Evolutionary conservation across 495 filamentous ascomycete species (phyloP).

Genomic region (Penicillium malachiteum): DNA sequence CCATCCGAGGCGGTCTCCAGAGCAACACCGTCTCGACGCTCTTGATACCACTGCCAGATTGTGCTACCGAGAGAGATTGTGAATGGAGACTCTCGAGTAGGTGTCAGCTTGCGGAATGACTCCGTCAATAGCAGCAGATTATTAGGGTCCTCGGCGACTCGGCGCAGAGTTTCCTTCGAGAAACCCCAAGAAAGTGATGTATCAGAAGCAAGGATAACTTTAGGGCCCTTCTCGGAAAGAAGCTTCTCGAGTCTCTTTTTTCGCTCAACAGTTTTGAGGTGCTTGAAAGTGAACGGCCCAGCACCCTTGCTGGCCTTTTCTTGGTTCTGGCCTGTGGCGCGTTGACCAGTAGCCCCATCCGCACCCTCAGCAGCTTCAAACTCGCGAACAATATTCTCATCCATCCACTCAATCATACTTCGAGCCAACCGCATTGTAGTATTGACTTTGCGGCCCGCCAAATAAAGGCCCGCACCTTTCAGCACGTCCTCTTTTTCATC

Average conservation of each 20-base stretch:
- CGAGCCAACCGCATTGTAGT: constrained; percentile 84
- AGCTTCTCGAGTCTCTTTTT: constrained; percentile 70
- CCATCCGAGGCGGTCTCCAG: constrained; percentile 56
- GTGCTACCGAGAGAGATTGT: constrained; percentile 51
- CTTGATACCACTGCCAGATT: constrained; percentile 74
- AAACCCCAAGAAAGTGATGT: constrained; percentile 92
- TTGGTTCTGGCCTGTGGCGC: constrained; percentile 31
- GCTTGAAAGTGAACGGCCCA: constrained; percentile 87
- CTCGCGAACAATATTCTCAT: constrained; percentile 84
- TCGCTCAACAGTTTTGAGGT: constrained; percentile 76
- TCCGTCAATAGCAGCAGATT: constrained; percentile 89
- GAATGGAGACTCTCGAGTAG: constrained; percentile 31
- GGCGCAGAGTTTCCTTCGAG: constrained; percentile 77
- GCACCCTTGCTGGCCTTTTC: constrained; percentile 46
- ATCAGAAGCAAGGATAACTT: constrained; percentile 90
- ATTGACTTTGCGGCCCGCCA: constrained; percentile 76
- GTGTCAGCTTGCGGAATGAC: constrained; percentile 44
- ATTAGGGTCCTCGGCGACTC: constrained; percentile 67
- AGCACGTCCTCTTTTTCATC: constrained; percentile 53
- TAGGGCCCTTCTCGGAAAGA: constrained; percentile 48
- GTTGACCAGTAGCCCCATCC: constrained; percentile 44
- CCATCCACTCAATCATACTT: constrained; percentile 99
- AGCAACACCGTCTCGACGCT: constrained; percentile 61
- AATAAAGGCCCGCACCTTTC: constrained; percentile 68
- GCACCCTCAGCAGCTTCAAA: constrained; percentile 74